Percentiles rank a stretch among this genome's conserved stretches.
Evolutionary conservation across 2,329 filamentous ascomycete genomes (phyloP).

Genomic region (Metarhizium humberi): DNA sequence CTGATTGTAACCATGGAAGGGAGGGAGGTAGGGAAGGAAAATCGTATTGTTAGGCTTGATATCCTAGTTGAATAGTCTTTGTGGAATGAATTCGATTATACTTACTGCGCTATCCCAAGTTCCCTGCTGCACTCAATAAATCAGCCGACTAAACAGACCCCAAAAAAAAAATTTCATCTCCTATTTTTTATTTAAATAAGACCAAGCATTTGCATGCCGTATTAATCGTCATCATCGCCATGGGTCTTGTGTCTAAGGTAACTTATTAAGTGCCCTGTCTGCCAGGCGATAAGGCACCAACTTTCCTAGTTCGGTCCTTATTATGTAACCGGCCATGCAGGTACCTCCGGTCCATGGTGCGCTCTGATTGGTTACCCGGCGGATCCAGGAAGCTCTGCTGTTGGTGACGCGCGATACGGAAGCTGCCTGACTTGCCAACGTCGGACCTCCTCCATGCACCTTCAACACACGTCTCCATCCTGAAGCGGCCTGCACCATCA

Average conservation of each 20-base stretch:
- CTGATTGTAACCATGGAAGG: not conserved
- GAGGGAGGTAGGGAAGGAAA: not conserved
- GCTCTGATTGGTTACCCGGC: not conserved
- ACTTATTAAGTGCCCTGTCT: not conserved
- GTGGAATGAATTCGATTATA: not conserved
- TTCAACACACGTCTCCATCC: conserved; percentile 3
- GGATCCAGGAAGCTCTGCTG: not conserved
- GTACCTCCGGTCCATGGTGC: not conserved
- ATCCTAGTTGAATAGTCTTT: conserved; percentile 6
- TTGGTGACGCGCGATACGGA: conserved; percentile 32
- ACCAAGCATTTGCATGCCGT: too few relatives aligned
- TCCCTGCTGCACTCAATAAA: too few relatives aligned
- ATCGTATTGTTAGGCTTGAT: conserved; percentile 1
- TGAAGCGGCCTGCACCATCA: not conserved
- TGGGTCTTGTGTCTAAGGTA: too few relatives aligned
- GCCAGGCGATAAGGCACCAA: conserved; percentile 4
- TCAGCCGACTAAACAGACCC: too few relatives aligned
- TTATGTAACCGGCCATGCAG: not conserved
- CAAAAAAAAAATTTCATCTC: too few relatives aligned
- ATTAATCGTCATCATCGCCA: too few relatives aligned
- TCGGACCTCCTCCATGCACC: not conserved
- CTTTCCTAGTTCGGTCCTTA: not conserved
- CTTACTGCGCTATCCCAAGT: not conserved
- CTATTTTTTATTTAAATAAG: too few relatives aligned
- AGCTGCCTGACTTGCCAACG: conserved; percentile 30